phyloP scores from a whole-genome alignment of 1,139 yeast species.

The Nadsonia starkeyi-henricii region DNA sequence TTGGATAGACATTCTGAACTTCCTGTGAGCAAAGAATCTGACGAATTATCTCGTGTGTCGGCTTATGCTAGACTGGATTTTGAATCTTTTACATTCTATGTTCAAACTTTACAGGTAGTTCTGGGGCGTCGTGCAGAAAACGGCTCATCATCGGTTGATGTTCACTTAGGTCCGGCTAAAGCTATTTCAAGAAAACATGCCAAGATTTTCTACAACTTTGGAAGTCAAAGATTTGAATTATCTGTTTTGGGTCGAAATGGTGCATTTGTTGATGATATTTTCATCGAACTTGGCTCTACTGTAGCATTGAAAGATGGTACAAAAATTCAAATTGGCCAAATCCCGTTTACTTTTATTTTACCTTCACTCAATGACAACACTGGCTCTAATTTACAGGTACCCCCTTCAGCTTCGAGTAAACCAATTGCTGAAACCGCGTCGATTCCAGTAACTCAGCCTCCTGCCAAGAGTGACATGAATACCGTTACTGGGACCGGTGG shows the following conservation, averaged over 20 bases:
- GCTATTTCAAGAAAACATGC: slow-evolving; percentile 91
- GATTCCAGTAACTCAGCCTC: no score
- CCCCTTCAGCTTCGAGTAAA: no score
- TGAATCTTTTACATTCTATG: slow-evolving; percentile 84
- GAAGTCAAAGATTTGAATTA: slow-evolving; percentile 81
- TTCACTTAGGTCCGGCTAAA: slow-evolving; percentile 79
- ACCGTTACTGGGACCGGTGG: no score
- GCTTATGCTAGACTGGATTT: slow-evolving; percentile 93
- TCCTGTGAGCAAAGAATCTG: not conserved
- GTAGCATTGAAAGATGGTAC: slow-evolving; percentile 67
- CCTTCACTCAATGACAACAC: slow-evolving; percentile 33
- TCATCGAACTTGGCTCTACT: slow-evolving; percentile 80
- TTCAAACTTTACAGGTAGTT: slow-evolving; percentile 86
- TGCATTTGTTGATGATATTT: slow-evolving; percentile 82
- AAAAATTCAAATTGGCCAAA: slow-evolving; percentile 84
- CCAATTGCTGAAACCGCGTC: no score
- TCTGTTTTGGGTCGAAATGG: slow-evolving; percentile 90
- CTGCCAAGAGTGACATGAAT: no score
- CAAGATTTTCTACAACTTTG: slow-evolving; percentile 86
- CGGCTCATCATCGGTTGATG: slow-evolving; percentile 58
- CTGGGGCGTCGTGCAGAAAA: slow-evolving; percentile 81
- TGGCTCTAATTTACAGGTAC: slow-evolving; percentile 2
- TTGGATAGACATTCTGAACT: not conserved
- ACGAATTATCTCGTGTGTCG: slow-evolving; percentile 38
- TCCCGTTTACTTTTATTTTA: slow-evolving; percentile 70